phyloP scores from a whole-genome alignment of 106 monocot species.

The Allium cepa region DNA sequence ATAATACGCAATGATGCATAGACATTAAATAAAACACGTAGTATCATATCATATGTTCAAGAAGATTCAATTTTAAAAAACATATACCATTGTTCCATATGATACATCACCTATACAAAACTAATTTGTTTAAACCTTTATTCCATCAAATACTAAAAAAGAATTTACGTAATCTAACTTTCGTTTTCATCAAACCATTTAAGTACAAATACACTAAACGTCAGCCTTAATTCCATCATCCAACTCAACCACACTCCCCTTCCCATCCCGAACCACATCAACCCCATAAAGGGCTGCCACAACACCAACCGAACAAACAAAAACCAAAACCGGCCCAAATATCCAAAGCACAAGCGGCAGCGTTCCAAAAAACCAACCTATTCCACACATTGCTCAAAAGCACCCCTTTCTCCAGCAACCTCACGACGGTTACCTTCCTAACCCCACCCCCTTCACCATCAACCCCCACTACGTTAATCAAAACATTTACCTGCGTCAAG shows the following conservation, averaged over 20 bases:
- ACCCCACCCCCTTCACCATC: not conserved
- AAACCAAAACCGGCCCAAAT: slow-evolving; percentile 9
- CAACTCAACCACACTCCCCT: not conserved
- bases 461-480: slow-evolving; percentile 2
- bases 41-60: too few relatives aligned
- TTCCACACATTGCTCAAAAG: slow-evolving; percentile 3
- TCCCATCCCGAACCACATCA: not conserved
- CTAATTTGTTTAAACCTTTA: too few relatives aligned
- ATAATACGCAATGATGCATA: too few relatives aligned
- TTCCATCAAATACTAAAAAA: too few relatives aligned
- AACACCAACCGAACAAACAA: not conserved
- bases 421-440: not conserved
- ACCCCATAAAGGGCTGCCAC: slow-evolving; percentile 1
- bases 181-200: too few relatives aligned
- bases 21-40: too few relatives aligned
- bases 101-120: too few relatives aligned
- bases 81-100: too few relatives aligned
- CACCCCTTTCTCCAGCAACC: slow-evolving; percentile 3
- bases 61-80: too few relatives aligned
- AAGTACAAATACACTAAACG: not conserved
- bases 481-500: slow-evolving; percentile 5
- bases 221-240: not conserved
- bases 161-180: too few relatives aligned
- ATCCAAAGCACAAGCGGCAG: slow-evolving; percentile 15
- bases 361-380: slow-evolving; percentile 2